phyloP scores from a whole-genome alignment of 2,329 filamentous ascomycete species.

The Fusarium algeriense region DNA sequence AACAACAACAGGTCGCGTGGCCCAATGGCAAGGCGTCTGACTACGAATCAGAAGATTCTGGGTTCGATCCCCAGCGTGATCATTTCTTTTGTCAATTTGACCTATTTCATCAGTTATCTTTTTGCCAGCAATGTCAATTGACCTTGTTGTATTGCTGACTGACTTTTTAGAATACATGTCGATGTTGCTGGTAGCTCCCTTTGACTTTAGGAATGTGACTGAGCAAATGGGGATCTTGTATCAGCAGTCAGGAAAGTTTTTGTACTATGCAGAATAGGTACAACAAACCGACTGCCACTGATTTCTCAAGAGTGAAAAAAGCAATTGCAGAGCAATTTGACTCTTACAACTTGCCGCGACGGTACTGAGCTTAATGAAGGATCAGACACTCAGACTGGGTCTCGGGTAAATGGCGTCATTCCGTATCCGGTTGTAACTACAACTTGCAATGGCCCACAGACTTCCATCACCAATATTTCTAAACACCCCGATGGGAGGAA shows the following conservation, averaged over 20 bases:
- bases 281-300: too few species aligned
- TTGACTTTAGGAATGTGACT: background rate
- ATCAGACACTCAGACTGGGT: too few species aligned
- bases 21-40: slow-evolving; percentile 47
- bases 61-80: slow-evolving; percentile 47
- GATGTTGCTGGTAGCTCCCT: accelerated
- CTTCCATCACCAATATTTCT: too few species aligned
- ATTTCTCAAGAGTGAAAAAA: too few species aligned
- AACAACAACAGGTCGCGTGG: slow-evolving; percentile 31
- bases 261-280: too few species aligned
- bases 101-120: background rate
- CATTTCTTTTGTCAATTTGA: slow-evolving; percentile 6
- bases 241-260: accelerated
- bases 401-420: too few species aligned
- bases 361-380: too few species aligned
- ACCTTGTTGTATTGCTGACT: background rate
- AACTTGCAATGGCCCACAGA: too few species aligned
- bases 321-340: too few species aligned
- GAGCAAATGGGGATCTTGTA: accelerated
- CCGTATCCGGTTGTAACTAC: too few species aligned
- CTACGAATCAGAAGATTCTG: slow-evolving; percentile 49
- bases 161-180: background rate
- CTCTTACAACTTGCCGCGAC: too few species aligned
- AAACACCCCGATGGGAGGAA: too few species aligned
- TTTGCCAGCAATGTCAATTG: background rate